These are phyloP conservation scores for Wickerhamomyces strasburgensis DNA, from an alignment of 805 yeast genomes.

Conservation along the genomic window DNA sequence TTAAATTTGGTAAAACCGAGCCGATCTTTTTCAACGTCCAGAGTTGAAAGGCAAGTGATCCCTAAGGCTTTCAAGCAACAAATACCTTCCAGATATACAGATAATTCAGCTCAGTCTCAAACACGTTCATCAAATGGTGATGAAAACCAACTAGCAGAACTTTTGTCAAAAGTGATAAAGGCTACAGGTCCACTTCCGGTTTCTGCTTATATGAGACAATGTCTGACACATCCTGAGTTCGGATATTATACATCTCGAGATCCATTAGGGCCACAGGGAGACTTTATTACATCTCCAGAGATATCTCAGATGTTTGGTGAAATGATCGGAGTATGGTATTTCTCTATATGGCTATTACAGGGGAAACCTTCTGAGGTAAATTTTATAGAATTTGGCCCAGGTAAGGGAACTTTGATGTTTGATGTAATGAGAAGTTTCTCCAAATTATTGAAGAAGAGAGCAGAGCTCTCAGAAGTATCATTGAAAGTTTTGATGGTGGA, in stretches of 20 bases:
- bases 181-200: constrained; percentile 74
- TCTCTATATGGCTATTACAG: constrained; percentile 53
- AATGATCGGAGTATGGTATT: constrained; percentile 71
- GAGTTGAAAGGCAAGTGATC: background rate
- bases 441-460: constrained; percentile 30
- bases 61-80: background rate
- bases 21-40: no score
- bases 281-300: constrained; percentile 82
- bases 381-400: constrained; percentile 80
- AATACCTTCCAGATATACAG: background rate
- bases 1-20: no score
- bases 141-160: constrained; percentile 9
- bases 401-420: constrained; percentile 71
- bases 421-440: constrained; percentile 52
- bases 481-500: constrained; percentile 53
- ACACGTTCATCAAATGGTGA: no score
- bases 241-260: constrained; percentile 79
- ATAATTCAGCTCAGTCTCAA: background rate
- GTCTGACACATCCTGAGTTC: constrained; percentile 68
- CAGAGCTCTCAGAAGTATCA: constrained; percentile 23
- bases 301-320: constrained; percentile 86
- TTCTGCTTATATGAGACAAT: constrained; percentile 73
- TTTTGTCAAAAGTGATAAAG: constrained; percentile 28
- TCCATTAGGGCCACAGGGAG: constrained; percentile 67
- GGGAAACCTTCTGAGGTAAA: constrained; percentile 44